Percentiles rank a stretch among this genome's conserved stretches.
Conservation (phyloP, 75 land plant genomes). For the Cupressus sempervirens region DNA sequence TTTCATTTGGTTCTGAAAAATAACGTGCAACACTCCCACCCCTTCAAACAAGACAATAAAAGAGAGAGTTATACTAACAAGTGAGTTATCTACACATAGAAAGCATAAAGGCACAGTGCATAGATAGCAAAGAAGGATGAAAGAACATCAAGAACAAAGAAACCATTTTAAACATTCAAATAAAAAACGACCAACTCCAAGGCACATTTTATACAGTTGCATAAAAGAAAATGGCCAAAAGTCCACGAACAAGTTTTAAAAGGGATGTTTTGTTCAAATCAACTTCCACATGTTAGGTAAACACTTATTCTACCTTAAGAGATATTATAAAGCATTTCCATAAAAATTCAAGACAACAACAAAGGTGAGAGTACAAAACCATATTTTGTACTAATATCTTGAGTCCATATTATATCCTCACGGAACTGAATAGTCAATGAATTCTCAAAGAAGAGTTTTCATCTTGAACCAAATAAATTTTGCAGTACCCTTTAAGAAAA, state of each 20-base stretch:
- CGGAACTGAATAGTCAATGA: background rate
- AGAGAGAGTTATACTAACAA: constrained; percentile 3
- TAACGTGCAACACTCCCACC: constrained; percentile 51
- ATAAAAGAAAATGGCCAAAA: background rate
- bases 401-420: background rate
- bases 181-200: background rate
- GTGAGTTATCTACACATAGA: background rate
- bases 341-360: background rate
- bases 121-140: background rate
- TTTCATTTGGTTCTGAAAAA: constrained; percentile 51
- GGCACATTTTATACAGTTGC: background rate
- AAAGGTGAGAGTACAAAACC: background rate
- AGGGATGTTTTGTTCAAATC: background rate
- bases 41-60: constrained; percentile 40
- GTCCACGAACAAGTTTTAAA: background rate
- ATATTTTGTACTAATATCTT: background rate
- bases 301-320: background rate
- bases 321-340: background rate
- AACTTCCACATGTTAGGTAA: background rate
- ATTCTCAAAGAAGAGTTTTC: background rate
- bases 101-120: background rate
- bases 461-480: background rate
- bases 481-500: background rate
- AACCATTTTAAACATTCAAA: background rate
- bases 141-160: background rate